Evolutionary conservation across 192 early-diverging fungal species (phyloP).

Genomic region (Spinellus fusiger): DNA sequence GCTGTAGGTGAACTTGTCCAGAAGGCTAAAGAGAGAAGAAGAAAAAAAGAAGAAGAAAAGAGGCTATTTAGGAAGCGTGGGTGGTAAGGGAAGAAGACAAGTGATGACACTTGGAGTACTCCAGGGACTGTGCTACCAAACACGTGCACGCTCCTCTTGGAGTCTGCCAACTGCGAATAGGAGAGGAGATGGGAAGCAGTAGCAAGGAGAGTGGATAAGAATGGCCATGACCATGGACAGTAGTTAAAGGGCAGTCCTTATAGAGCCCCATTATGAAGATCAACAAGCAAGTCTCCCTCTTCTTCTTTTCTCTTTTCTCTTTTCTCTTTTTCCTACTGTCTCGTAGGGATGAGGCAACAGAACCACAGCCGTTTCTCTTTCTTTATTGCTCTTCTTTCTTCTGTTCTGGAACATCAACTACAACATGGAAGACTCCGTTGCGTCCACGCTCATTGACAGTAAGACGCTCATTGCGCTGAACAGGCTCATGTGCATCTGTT

Average conservation of each 20-base stretch:
- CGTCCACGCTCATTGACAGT: conserved; percentile 21
- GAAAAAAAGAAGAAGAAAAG: neutral
- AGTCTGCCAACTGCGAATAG: too few species aligned
- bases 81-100: neutral
- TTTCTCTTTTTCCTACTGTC: too few species aligned
- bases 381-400: neutral
- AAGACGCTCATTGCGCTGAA: conserved; percentile 1
- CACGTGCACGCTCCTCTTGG: neutral
- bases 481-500: conserved; percentile 15
- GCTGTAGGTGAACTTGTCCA: too few species aligned
- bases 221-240: too few species aligned
- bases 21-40: neutral
- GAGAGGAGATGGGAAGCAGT: too few species aligned
- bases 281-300: too few species aligned
- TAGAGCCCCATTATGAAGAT: too few species aligned
- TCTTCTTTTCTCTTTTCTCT: too few species aligned
- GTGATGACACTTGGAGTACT: neutral
- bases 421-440: conserved; percentile 23
- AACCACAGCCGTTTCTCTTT: neutral
- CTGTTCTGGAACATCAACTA: conserved; percentile 9
- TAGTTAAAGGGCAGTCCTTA: too few species aligned
- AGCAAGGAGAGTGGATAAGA: too few species aligned
- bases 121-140: neutral
- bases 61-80: neutral
- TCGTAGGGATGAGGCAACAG: too few species aligned